Base-by-base conservation (phyloP, 2,329 filamentous ascomycete genomes). In the Dactylonectria estremocensis region DNA sequence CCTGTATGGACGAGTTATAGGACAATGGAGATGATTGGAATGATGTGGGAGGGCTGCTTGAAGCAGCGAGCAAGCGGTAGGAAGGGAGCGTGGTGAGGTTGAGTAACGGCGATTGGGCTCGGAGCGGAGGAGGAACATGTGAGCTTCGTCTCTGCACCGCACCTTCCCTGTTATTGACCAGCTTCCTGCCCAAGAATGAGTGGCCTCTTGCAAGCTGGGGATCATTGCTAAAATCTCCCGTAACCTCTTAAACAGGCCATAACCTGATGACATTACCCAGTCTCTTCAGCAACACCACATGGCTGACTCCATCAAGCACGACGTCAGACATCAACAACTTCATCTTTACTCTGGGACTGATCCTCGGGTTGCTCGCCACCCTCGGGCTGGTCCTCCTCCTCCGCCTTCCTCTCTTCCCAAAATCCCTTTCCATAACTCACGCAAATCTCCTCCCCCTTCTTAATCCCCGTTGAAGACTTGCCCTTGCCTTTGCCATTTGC, bases 361-460 rank as follows among this genome's bases (percentile, higher is more conserved):
- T 49, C 64, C 10, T 59, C 37, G 22, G 5, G 14, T 14, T 68
- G 50, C n/a, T 50, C 40, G 18, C 22, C 46, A 7, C 24, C 50
- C 8, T 33, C 55, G 18, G 37, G 61, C 9, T 56, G 33, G 24
- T 28, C 37, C 4, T 71, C 72, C 48, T 50, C 54, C 3, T 72
- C 72, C 2, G 5, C 46, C 53, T 48, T 75, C 72, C 79, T 85
- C 78, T 78, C 76, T 81, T 84, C 76, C 89, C 90, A 92, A 70
- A 92, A 92, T 1, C 90, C 90, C 77, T 90, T 92, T 6, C 90
- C 90, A 74, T 92, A 92, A 70, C 88, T 91, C 13, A 92, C 88
- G 58, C 91, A 76, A 60, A 92, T 88, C 82, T 92, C 90, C 67
- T 90, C 85, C 2, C 90, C 89, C 79, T 87, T 90, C 55, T 76